These are phyloP conservation scores for Globisporangium apiculatum DNA, from an alignment of 352 stramenopile genomes.

Conservation along the genomic window DNA sequence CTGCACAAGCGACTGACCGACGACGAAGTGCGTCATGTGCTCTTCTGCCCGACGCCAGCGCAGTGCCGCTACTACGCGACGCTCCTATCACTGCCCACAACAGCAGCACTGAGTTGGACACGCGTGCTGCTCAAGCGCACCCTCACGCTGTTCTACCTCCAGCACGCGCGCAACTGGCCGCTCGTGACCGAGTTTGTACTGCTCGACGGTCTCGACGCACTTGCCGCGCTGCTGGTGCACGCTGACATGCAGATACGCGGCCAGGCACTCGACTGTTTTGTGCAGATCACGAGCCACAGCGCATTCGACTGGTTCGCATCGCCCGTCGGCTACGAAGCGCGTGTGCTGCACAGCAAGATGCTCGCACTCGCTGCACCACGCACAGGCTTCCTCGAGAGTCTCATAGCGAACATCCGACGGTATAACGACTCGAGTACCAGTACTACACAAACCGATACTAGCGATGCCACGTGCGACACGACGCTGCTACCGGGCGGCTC, in stretches of 20 bases:
- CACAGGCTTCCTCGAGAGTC: conserved; percentile 13
- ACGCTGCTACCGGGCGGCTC: conserved; percentile 15
- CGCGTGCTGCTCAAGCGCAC: conserved; percentile 23
- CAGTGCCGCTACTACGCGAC: conserved; percentile 23
- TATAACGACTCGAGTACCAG: conserved; percentile 5
- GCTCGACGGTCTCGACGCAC: conserved; percentile 21
- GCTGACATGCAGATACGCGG: conserved; percentile 28
- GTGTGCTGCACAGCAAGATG: conserved; percentile 30
- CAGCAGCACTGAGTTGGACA: not conserved
- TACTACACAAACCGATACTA: no score
- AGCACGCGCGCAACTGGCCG: conserved; percentile 29
- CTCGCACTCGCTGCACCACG: conserved; percentile 12
- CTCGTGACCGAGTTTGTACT: conserved; percentile 28
- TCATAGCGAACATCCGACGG: conserved; percentile 22
- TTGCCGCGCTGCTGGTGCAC: conserved; percentile 23
- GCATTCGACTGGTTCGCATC: conserved; percentile 35
- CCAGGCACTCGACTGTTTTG: conserved; percentile 34
- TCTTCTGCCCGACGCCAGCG: conserved; percentile 18
- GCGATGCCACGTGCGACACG: no score
- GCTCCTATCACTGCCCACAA: conserved; percentile 14
- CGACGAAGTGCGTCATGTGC: conserved; percentile 26
- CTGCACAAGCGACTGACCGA: conserved; percentile 31
- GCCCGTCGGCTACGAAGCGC: conserved; percentile 19
- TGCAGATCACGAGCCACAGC: conserved; percentile 31
- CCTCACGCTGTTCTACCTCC: conserved; percentile 32